phyloP scores from a whole-genome alignment of 192 early-diverging fungal genomes.

The Backusella liffmaniae region DNA sequence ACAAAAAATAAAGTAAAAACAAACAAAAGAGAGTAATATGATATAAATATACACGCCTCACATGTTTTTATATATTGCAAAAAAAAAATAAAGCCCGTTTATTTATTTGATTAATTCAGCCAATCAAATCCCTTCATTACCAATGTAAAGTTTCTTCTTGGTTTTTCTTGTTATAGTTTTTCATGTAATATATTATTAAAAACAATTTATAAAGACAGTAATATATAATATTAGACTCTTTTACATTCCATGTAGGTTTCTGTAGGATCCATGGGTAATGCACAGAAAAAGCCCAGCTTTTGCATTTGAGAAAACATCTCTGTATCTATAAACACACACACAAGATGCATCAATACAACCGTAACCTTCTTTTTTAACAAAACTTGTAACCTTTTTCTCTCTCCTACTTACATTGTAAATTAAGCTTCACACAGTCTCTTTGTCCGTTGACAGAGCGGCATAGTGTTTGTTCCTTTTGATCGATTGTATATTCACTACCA shows the following conservation, averaged over 20 bases:
- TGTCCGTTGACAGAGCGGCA: conserved; percentile 29
- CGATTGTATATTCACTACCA: conserved; percentile 36
- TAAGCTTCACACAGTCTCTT: conserved; percentile 37
- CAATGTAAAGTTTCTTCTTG: background rate
- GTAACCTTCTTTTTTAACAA: background rate
- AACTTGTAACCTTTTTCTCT: background rate
- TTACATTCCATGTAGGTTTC: conserved; percentile 45
- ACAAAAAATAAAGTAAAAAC: background rate
- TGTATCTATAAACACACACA: conserved; percentile 20
- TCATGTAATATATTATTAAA: background rate
- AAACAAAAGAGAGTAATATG: background rate
- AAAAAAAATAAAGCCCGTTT: conserved; percentile 1
- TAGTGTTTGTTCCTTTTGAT: conserved; percentile 34
- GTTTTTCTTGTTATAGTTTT: background rate
- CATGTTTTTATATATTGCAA: background rate
- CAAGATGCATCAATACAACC: background rate
- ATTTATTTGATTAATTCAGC: background rate
- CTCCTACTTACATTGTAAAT: conserved; percentile 39
- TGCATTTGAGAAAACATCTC: conserved; percentile 49
- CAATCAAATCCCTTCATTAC: background rate
- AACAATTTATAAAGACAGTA: background rate
- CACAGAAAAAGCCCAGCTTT: conserved; percentile 49
- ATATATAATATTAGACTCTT: conserved; percentile 25
- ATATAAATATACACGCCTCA: background rate
- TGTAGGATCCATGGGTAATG: conserved; percentile 44